Base-by-base conservation (phyloP, 495 filamentous ascomycete species). In the Daldinia vernicosa region DNA sequence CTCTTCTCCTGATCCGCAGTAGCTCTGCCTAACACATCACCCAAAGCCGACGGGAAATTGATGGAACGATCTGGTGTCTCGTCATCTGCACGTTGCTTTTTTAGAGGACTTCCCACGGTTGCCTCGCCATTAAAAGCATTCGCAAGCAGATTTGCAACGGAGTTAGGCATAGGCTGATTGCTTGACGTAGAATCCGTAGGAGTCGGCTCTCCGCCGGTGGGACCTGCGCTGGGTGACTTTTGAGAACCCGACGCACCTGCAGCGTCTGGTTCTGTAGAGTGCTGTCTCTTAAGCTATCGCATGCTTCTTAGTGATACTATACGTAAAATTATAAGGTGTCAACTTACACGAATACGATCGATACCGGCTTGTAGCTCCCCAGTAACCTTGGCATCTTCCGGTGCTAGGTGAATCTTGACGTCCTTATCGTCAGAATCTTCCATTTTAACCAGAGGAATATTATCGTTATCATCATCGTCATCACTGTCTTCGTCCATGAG, bases 331-430 rank as follows among this genome's bases (percentile, higher is more conserved):
- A 33, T 30, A 24, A 61, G 43, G 12, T 17, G 5, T 17, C 7
- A 64, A 82, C 91, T 76, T 87, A 96, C 95, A 82, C 92, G 93
- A 73, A 99, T 97, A 77, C 95, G 90, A 56, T 93, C 87, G 26
- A 99, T 90, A 28, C 94, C 93, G 69, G 97, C 94, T 32, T 92
- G 92, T 43, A 99, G 84, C 76, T 98, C 93, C 14, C 92, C 93
- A 66, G 93, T 88, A 65, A 90, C 87, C 75, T 87, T 87, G 28
- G 92, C 90, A 78, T 99, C 96, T 67, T 98, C 95, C 6, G 82
- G 82, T 50, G 73, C 85, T 33, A 84, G 79, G 70, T 83, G 89
- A 68, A 78, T 86, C 83, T 85, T 85, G 75, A 84, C 77, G 75
- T 91, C 90, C 79, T 92, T 92, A 54, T 85, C 84, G 66, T 97